A percentile compares a stretch with the other conserved stretches of the same genome.
Conservation (phyloP, 1,139 yeast species). For the Blastobotrys malaysiensis region DNA sequence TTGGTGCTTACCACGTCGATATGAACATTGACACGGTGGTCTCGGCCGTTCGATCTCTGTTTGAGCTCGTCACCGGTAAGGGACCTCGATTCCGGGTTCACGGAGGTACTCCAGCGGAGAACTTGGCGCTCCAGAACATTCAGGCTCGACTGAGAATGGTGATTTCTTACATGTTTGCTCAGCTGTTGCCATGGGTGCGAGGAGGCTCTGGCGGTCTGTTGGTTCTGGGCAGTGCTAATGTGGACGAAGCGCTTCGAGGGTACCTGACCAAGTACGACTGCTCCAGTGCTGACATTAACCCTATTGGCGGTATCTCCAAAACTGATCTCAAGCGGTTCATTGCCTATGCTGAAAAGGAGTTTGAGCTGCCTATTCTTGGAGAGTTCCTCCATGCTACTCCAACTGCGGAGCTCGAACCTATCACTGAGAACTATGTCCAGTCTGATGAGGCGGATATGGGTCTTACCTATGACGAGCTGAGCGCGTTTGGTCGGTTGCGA, state of each 20-base stretch:
- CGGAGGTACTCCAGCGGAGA: constrained; percentile 90
- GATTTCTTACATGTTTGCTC: constrained; percentile 86
- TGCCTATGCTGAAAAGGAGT: constrained; percentile 64
- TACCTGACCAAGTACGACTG: constrained; percentile 95
- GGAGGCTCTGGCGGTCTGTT: constrained; percentile 69
- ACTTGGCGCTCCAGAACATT: constrained; percentile 88
- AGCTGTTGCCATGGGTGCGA: constrained; percentile 91
- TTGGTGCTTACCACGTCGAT: constrained; percentile 89
- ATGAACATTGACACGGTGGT: constrained; percentile 87
- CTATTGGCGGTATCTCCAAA: constrained; percentile 95
- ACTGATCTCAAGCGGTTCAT: constrained; percentile 85
- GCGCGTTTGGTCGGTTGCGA: constrained; percentile 85
- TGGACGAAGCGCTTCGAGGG: constrained; percentile 95
- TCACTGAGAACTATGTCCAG: constrained; percentile 84
- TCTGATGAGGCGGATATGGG: constrained; percentile 99
- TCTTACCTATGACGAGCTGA: constrained; percentile 89
- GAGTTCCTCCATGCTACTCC: constrained; percentile 88
- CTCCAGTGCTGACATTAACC: constrained; percentile 93
- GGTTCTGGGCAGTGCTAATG: constrained; percentile 94
- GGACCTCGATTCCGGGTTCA: constrained; percentile 82
- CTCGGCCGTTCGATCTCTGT: constrained; percentile 62
- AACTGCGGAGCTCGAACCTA: constrained; percentile 96
- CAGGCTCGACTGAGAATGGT: constrained; percentile 97
- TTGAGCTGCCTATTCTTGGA: constrained; percentile 67
- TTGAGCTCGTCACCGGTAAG: constrained; percentile 86